Conservation (phyloP, 768 basidiomycete species). For the Cystoderma amianthinum region DNA sequence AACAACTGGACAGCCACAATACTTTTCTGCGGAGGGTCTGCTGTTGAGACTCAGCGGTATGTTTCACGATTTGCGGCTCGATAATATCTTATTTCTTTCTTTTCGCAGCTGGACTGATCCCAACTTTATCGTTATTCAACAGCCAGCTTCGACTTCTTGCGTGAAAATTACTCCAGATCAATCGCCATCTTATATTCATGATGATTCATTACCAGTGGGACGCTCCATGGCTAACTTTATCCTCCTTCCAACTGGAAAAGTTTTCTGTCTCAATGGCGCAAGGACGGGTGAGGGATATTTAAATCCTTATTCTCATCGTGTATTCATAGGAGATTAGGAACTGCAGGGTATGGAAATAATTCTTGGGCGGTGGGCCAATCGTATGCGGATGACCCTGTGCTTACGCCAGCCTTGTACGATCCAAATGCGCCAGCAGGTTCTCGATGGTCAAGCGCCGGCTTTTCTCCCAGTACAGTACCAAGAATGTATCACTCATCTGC, state of each 20-base stretch:
- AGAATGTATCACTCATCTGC: slow-evolving; percentile 81
- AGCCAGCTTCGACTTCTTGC: slow-evolving; percentile 66
- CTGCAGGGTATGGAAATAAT: slow-evolving; percentile 60
- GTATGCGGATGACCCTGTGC: slow-evolving; percentile 55
- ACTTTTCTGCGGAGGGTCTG: slow-evolving; percentile 80
- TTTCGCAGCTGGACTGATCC: slow-evolving; percentile 42
- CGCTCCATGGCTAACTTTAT: slow-evolving; percentile 74
- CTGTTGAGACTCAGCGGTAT: slow-evolving; percentile 42
- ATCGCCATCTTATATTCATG: slow-evolving; percentile 46
- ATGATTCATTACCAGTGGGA: slow-evolving; percentile 60
- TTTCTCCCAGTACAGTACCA: slow-evolving; percentile 54
- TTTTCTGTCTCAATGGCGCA: slow-evolving; percentile 67
- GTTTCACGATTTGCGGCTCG: no score
- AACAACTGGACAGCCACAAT: slow-evolving; percentile 83
- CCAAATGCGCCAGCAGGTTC: slow-evolving; percentile 50
- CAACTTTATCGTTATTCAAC: slow-evolving; percentile 43
- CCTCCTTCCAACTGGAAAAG: slow-evolving; percentile 58
- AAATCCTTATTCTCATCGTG: slow-evolving; percentile 14
- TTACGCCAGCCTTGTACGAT: slow-evolving; percentile 61
- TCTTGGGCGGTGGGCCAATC: slow-evolving; percentile 55
- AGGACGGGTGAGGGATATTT: slow-evolving; percentile 38
- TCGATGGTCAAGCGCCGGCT: slow-evolving; percentile 61
- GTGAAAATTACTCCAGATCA: slow-evolving; percentile 74
- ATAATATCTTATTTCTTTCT: no score
- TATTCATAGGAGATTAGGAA: slow-evolving; percentile 27